These are phyloP conservation scores for Glycine tomentella DNA, from an alignment of 306 rosid genomes.

Conservation along the genomic window DNA sequence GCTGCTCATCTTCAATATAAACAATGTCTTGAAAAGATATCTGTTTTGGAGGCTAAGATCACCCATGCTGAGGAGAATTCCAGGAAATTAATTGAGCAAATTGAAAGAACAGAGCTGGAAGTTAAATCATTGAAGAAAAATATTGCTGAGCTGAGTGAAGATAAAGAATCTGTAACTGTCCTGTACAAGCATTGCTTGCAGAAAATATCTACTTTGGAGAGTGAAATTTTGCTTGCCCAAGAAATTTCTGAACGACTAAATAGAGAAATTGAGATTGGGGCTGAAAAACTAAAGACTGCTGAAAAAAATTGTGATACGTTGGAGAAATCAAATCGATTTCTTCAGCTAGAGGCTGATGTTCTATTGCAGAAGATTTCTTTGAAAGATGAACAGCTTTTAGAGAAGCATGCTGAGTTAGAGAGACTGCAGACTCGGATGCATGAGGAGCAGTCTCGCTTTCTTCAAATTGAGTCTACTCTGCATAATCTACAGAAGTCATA, in stretches of 20 bases:
- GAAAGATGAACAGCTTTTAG: constrained; percentile 81
- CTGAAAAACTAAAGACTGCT: constrained; percentile 63
- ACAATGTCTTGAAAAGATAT: constrained; percentile 72
- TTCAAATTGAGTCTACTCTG: constrained; percentile 81
- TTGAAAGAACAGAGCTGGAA: constrained; percentile 70
- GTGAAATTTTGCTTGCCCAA: constrained; percentile 68
- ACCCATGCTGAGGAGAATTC: constrained; percentile 75
- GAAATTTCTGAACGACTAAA: constrained; percentile 61
- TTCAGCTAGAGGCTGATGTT: constrained; percentile 69
- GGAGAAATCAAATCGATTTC: constrained; percentile 78
- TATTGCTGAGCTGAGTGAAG: constrained; percentile 58
- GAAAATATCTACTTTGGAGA: constrained; percentile 73
- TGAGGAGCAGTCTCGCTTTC: constrained; percentile 76
- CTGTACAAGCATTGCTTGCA: constrained; percentile 72
- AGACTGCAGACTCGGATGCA: constrained; percentile 75
- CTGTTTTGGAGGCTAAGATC: constrained; percentile 75
- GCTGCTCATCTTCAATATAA: constrained; percentile 64
- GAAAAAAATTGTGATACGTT: constrained; percentile 65
- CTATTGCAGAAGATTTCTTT: constrained; percentile 73
- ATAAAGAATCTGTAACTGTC: constrained; percentile 71
- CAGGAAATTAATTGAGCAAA: constrained; percentile 65
- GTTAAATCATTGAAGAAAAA: constrained; percentile 62
- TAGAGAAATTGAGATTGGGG: constrained; percentile 62
- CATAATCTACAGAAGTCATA: constrained; percentile 74
- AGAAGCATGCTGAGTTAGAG: constrained; percentile 73